Percentiles rank a stretch among this genome's conserved stretches.
Evolutionary conservation across 2,329 filamentous ascomycete species (phyloP).

Genomic region (Leptographium wingfieldii): DNA sequence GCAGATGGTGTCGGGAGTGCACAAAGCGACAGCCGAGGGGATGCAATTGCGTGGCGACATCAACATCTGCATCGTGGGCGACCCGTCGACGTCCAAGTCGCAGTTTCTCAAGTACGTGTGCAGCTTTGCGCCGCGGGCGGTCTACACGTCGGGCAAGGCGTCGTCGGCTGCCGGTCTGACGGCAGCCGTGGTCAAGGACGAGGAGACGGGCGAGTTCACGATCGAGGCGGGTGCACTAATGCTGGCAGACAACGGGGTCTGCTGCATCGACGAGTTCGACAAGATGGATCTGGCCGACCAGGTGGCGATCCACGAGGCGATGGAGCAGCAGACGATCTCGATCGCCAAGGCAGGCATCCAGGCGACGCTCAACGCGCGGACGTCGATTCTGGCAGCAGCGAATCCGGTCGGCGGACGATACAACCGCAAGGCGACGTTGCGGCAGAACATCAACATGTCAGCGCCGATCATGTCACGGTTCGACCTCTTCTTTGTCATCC

Average conservation of each 20-base stretch:
- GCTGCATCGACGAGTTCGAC: conserved; percentile 97
- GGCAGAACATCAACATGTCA: conserved; percentile 96
- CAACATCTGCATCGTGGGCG: conserved; percentile 96
- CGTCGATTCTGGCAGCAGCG: conserved; percentile 87
- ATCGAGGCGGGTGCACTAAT: conserved; percentile 97
- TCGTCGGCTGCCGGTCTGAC: conserved; percentile 96
- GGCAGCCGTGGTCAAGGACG: conserved; percentile 91
- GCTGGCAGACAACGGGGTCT: conserved; percentile 94
- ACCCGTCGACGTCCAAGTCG: conserved; percentile 93
- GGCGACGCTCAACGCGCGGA: conserved; percentile 89
- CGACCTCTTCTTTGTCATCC: conserved; percentile 94
- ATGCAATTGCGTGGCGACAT: conserved; percentile 95
- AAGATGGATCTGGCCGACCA: conserved; percentile 98
- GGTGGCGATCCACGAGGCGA: conserved; percentile 98
- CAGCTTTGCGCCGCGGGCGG: conserved; percentile 87
- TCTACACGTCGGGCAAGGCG: conserved; percentile 96
- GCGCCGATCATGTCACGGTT: conserved; percentile 99
- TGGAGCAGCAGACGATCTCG: conserved; percentile 99
- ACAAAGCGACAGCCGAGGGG: conserved; percentile 81
- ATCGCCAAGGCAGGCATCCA: conserved; percentile 98
- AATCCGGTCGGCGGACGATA: conserved; percentile 96
- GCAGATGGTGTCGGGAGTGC: conserved; percentile 91
- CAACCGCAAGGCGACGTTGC: conserved; percentile 86
- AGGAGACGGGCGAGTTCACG: conserved; percentile 96
- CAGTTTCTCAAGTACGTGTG: conserved; percentile 98